Conservation (phyloP, 1,284 basidiomycete species). For the Pisolithus thermaeus region DNA sequence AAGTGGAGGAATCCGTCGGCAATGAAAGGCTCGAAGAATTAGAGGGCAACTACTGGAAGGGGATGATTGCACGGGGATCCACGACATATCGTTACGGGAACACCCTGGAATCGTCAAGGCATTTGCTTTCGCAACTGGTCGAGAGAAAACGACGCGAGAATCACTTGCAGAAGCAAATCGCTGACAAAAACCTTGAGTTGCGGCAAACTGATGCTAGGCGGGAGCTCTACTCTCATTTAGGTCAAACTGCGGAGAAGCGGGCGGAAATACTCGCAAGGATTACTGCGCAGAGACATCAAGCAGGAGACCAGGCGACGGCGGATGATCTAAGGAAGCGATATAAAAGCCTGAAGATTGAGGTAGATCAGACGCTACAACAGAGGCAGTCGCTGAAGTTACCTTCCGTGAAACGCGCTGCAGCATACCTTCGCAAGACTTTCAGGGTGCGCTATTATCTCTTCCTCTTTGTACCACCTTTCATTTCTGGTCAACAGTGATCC, state of each 20-base stretch:
- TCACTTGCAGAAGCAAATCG: too few relatives aligned
- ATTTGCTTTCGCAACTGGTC: slow-evolving; percentile 7
- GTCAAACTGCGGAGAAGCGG: slow-evolving; percentile 7
- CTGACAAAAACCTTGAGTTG: slow-evolving; percentile 1
- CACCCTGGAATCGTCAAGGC: slow-evolving; percentile 7
- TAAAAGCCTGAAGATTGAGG: too few relatives aligned
- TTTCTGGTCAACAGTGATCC: too few relatives aligned
- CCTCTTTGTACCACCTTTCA: too few relatives aligned
- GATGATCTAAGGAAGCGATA: too few relatives aligned
- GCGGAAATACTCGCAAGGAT: slow-evolving; percentile 1
- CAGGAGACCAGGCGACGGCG: too few relatives aligned
- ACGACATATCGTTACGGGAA: slow-evolving; percentile 2
- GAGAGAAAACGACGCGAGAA: background rate
- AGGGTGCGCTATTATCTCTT: too few relatives aligned
- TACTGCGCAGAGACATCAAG: too few relatives aligned
- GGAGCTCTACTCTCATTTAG: slow-evolving; percentile 7
- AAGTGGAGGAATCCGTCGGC: slow-evolving; percentile 5
- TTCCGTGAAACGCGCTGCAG: too few relatives aligned
- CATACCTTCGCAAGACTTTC: too few relatives aligned
- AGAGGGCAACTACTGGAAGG: slow-evolving; percentile 5
- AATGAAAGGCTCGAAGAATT: slow-evolving; percentile 10
- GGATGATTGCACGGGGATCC: slow-evolving; percentile 9
- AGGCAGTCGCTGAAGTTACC: too few relatives aligned
- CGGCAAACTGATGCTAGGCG: slow-evolving; percentile 2
- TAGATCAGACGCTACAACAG: too few relatives aligned